Evolutionary conservation across 352 stramenopile genomes (phyloP).

Genomic region (Peronospora destructor): DNA sequence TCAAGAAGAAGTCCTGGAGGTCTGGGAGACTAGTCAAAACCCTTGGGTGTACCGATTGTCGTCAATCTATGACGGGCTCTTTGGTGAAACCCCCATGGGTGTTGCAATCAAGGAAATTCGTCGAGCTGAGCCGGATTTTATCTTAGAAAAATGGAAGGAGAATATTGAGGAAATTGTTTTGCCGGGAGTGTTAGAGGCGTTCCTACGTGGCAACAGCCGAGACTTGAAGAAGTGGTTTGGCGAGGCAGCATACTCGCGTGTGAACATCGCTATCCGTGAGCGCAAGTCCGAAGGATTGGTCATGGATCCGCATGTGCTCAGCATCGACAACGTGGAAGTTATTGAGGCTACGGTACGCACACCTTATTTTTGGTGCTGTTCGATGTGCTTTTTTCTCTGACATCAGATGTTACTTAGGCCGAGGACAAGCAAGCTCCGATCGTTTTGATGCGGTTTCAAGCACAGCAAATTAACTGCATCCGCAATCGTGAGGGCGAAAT

Average conservation of each 20-base stretch:
- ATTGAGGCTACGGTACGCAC: conserved; percentile 82
- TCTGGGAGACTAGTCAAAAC: conserved; percentile 98
- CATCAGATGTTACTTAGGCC: conserved; percentile 31
- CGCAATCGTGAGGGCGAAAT: conserved; percentile 94
- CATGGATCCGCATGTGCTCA: conserved; percentile 94
- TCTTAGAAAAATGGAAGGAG: conserved; percentile 93
- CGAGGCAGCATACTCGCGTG: conserved; percentile 91
- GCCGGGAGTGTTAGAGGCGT: conserved; percentile 92
- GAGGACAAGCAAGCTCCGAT: conserved; percentile 90
- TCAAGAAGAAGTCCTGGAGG: conserved; percentile 85
- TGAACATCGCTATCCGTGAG: conserved; percentile 91
- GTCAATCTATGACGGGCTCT: conserved; percentile 97
- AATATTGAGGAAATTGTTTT: conserved; percentile 92
- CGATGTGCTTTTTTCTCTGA: conserved; percentile 12
- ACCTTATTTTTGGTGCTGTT: not conserved
- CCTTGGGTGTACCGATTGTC: conserved; percentile 95
- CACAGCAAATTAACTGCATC: conserved; percentile 99
- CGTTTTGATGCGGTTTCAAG: conserved; percentile 95
- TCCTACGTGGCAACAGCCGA: conserved; percentile 91
- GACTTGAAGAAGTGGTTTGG: conserved; percentile 95
- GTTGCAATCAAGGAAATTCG: conserved; percentile 93
- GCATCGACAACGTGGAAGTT: conserved; percentile 96
- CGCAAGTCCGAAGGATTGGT: conserved; percentile 90
- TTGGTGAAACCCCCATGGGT: conserved; percentile 93
- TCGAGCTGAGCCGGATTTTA: conserved; percentile 94